Evolutionary conservation across 2,329 filamentous ascomycete genomes (phyloP).

Genomic region (Trichothecium roseum): DNA sequence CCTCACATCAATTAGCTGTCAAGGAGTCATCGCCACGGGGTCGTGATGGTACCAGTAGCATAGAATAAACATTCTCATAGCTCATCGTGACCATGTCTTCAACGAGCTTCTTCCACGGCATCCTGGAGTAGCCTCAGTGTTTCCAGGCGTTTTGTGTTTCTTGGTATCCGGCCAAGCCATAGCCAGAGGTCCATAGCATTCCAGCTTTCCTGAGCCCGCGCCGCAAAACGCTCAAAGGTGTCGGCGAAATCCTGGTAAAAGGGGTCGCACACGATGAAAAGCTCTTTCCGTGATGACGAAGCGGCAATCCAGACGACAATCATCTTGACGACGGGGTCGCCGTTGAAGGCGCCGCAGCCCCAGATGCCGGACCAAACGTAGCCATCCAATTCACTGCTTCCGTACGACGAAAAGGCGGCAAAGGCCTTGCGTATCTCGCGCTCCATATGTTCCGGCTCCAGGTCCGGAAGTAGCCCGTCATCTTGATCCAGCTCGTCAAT

Average conservation of each 20-base stretch:
- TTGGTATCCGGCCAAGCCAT: neutral
- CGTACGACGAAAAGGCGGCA: conserved; percentile 14
- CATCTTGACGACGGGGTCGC: conserved; percentile 19
- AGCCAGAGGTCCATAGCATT: conserved; percentile 2
- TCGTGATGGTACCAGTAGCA: no score
- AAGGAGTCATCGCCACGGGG: no score
- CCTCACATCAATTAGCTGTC: no score
- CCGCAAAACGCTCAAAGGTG: conserved; percentile 11
- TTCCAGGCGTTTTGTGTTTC: neutral
- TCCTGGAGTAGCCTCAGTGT: neutral
- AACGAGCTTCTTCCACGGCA: no score
- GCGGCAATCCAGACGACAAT: conserved; percentile 21
- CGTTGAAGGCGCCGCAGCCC: conserved; percentile 25
- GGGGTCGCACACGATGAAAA: conserved; percentile 11
- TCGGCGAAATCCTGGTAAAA: conserved; percentile 3
- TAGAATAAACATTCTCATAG: no score
- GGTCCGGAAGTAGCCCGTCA: conserved; percentile 13
- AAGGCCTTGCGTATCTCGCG: conserved; percentile 19
- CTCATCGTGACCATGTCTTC: no score
- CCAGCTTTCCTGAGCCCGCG: conserved; percentile 3
- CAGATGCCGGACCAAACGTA: conserved; percentile 17
- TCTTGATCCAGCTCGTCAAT: conserved; percentile 16
- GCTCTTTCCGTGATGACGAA: conserved; percentile 10
- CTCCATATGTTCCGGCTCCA: conserved; percentile 13
- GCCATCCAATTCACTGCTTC: conserved; percentile 3